Percentiles rank a stretch among this genome's conserved stretches.
phyloP scores from a whole-genome alignment of 208 protist species.

The Trypanosoma caninum region DNA sequence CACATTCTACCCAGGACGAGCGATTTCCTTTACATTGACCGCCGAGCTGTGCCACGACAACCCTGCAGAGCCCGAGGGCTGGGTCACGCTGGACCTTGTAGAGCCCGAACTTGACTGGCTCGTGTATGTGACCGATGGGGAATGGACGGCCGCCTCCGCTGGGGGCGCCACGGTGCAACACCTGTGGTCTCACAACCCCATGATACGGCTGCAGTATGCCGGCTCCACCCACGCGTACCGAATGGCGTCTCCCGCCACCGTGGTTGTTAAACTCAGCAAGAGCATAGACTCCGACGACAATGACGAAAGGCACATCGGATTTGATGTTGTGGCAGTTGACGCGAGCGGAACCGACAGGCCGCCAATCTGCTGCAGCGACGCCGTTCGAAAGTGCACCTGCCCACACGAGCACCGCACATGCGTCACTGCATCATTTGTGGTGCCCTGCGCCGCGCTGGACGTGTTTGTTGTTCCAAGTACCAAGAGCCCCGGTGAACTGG shows the following conservation, averaged over 20 bases:
- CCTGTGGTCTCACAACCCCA: conserved; percentile 76
- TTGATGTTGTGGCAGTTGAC: conserved; percentile 59
- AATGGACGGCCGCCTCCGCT: conserved; percentile 46
- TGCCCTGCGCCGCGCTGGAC: conserved; percentile 38
- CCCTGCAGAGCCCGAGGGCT: conserved; percentile 38
- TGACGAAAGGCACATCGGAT: conserved; percentile 64
- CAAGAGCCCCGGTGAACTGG: conserved; percentile 34
- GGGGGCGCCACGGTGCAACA: conserved; percentile 34
- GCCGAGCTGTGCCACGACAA: conserved; percentile 43
- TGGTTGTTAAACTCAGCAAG: conserved; percentile 68
- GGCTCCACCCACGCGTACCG: conserved; percentile 22
- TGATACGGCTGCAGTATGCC: conserved; percentile 33
- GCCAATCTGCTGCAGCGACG: conserved; percentile 42
- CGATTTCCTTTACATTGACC: conserved; percentile 43
- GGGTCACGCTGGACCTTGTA: conserved; percentile 64
- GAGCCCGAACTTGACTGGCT: conserved; percentile 71
- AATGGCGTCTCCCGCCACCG: conserved; percentile 26
- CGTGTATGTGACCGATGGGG: conserved; percentile 29
- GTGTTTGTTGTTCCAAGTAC: conserved; percentile 74
- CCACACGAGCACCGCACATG: conserved; percentile 40
- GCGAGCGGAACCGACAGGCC: conserved; percentile 25
- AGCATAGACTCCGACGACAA: conserved; percentile 60
- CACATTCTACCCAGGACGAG: conserved; percentile 68
- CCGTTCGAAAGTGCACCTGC: conserved; percentile 30
- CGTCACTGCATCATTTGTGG: conserved; percentile 35